Base-by-base conservation (phyloP, 2,329 filamentous ascomycete genomes). In the Aspergillus brasiliensis region DNA sequence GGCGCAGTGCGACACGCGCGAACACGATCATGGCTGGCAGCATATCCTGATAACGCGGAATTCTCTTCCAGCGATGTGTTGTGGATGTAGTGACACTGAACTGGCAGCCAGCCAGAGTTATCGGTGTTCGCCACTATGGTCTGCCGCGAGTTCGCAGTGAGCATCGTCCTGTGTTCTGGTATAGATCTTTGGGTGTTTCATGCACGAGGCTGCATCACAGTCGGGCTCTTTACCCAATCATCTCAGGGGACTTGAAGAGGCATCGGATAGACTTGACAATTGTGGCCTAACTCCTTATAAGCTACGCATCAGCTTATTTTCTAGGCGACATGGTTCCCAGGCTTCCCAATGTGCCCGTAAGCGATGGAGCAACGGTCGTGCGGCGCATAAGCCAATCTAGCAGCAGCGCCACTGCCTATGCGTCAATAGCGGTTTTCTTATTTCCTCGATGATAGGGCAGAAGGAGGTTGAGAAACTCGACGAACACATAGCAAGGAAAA, bases 1-100 rank as follows among this genome's bases (percentile, higher is more conserved):
- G 37, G 47, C 58, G 60, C 67, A 67, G 64, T 55, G 28, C 34
- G 47, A 51, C 46, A 55, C 63, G 62, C 60, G 58, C 59, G 58
- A 28, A 58, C 55, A 62, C 64, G 63, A 48, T 63, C 62, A 58
- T 59, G 51, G 17, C 51, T 13, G 49, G 37, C 15, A 56, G n/a
- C 48, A 56, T 60, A 31, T 38, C 19, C 13, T 56, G 47, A 58
- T 28, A 52, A 56, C 49, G 51, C 37, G 44, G 31, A 49, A 27
- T 28, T 31, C 57, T 31, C 17, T 62, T 62, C 57, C 53, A 57
- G 52, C 31, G 40, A 23, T 11, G 28, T 56, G 56, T 44, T 49
- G 51, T 59, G 31, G 31, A 47, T 42, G 51, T 27, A 44, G 56
- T 62, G 46, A 58, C 59, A 60, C 60, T 23, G 37, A 44, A 60